Percentiles rank a stretch among this genome's conserved stretches.
Evolutionary conservation across 257 asterid genomes (phyloP).

Genomic region (Solanum appendiculatum): DNA sequence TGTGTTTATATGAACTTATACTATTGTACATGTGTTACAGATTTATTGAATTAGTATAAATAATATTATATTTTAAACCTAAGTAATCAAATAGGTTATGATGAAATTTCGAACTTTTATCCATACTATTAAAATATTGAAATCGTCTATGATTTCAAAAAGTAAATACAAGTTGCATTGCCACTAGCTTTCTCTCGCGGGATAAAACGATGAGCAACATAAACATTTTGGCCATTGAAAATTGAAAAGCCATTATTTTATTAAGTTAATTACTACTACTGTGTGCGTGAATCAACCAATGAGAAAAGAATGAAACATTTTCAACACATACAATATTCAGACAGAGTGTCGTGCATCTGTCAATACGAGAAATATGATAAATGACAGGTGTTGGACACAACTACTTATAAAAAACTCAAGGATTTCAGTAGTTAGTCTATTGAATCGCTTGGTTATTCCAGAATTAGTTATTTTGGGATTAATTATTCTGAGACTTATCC

Average conservation of each 20-base stretch:
- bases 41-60: background rate
- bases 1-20: background rate
- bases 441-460: too few species aligned
- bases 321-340: background rate
- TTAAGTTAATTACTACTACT: too few species aligned
- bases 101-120: background rate
- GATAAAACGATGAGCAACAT: background rate
- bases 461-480: too few species aligned
- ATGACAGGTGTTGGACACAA: background rate
- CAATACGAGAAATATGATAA: background rate
- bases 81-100: background rate
- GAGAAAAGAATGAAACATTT: background rate
- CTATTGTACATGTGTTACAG: background rate
- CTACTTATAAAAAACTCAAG: background rate
- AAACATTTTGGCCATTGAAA: background rate
- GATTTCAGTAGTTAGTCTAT: background rate
- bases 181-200: background rate
- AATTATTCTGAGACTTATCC: too few species aligned
- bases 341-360: background rate
- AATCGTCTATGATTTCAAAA: background rate
- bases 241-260: background rate
- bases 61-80: background rate
- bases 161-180: background rate
- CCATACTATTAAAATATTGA: background rate
- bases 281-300: constrained; percentile 1